Evolutionary conservation across 345 rosid species (phyloP).

Genomic region (Noccaea caerulescens): DNA sequence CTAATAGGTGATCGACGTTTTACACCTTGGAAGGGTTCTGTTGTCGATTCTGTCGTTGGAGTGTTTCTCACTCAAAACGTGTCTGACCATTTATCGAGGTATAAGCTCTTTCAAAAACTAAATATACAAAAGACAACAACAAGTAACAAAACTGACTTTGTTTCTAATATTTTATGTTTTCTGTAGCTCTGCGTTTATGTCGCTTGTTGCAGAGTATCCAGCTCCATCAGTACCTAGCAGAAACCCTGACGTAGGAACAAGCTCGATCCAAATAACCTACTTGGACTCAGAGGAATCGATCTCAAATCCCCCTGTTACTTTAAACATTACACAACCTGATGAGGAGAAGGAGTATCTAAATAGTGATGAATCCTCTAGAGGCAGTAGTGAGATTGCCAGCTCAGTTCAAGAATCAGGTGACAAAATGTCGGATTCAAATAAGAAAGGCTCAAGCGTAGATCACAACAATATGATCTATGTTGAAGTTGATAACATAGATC

Average conservation of each 20-base stretch:
- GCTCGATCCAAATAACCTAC: conserved; percentile 50
- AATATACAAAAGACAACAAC: background rate
- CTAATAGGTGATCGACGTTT: conserved; percentile 89
- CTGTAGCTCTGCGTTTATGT: conserved; percentile 93
- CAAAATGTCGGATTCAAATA: conserved; percentile 36
- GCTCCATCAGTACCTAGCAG: conserved; percentile 42
- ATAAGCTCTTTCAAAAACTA: conserved; percentile 37
- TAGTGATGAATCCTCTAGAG: conserved; percentile 52
- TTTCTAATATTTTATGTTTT: background rate
- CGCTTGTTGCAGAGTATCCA: conserved; percentile 78
- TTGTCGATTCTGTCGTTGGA: conserved; percentile 94
- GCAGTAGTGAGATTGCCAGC: conserved; percentile 48
- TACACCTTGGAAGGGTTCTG: conserved; percentile 97
- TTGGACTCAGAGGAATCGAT: conserved; percentile 58
- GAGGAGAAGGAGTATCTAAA: conserved; percentile 59
- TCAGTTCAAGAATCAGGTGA: conserved; percentile 45
- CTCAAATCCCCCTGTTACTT: conserved; percentile 48
- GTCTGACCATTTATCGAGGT: conserved; percentile 96
- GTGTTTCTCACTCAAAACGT: conserved; percentile 98
- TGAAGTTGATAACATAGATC: conserved; percentile 36
- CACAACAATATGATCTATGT: no score
- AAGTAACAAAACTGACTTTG: conserved; percentile 31
- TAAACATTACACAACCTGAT: conserved; percentile 42
- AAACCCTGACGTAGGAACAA: conserved; percentile 48
- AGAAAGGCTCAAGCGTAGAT: no score